Evolutionary conservation across 768 basidiomycete genomes (phyloP).

Genomic region (Auricularia heimuer): DNA sequence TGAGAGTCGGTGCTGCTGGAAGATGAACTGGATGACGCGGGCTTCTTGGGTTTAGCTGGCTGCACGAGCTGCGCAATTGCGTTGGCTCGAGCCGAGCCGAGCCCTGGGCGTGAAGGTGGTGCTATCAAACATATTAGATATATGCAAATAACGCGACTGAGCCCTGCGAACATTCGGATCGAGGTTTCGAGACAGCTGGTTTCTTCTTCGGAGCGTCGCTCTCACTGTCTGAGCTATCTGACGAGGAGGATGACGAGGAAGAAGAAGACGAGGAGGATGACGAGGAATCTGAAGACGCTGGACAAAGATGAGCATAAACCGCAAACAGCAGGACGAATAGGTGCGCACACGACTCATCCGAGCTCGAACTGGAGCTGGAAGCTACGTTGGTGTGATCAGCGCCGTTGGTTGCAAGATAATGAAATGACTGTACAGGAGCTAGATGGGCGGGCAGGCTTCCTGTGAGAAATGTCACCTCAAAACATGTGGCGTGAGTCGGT

Average conservation of each 20-base stretch:
- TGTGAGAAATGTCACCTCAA: slow-evolving; percentile 7
- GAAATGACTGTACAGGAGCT: too few relatives aligned
- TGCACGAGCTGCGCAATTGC: background rate
- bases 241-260: slow-evolving; percentile 17
- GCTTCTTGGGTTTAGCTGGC: too few relatives aligned
- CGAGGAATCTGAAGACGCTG: slow-evolving; percentile 5
- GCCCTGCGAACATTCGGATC: background rate
- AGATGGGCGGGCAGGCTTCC: slow-evolving; percentile 8
- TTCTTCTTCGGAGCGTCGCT: background rate
- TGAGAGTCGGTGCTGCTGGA: background rate
- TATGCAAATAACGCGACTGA: background rate
- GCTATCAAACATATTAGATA: background rate
- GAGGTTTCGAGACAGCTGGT: background rate
- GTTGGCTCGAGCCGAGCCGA: background rate
- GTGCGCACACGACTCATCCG: slow-evolving; percentile 3
- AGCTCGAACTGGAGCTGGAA: slow-evolving; percentile 19
- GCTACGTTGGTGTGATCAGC: slow-evolving; percentile 10
- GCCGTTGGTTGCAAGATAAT: too few relatives aligned
- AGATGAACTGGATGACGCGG: too few relatives aligned
- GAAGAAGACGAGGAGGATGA: slow-evolving; percentile 9
- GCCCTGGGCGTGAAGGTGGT: background rate
- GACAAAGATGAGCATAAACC: background rate
- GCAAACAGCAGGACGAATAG: background rate
- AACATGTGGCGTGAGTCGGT: background rate
- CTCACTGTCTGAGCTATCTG: background rate